Evolutionary conservation across 441 rosid species (phyloP), one percentile per base, ranked within the genome.

Genomic region (Jatropha multifida): DNA sequence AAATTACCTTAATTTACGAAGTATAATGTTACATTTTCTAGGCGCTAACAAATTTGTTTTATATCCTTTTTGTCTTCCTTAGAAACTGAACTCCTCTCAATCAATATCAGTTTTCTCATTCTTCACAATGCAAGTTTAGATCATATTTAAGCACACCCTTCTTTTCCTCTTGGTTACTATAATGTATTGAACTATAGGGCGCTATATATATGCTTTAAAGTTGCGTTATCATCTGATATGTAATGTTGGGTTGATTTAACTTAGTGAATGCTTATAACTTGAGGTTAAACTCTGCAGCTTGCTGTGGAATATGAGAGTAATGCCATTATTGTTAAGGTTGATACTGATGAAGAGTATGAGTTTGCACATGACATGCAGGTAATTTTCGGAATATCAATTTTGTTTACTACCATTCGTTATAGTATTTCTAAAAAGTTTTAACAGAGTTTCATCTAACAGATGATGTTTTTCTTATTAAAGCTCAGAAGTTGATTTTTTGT

Each of bases 321-420:
- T 71, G 93, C 92, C 49, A 81, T 88, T 77, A 93, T 94, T 65
- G 88, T 91, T 74, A 92, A 92, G 85, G 98, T 94, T 51, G 97
- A 92, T 77, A 89, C 96, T 1, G 96, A 94, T 67, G 88, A 91
- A 48, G 97, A 92, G 78, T 85, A 91, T 64, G 96, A 94, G 79
- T 92, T 94, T 83, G 97, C 97, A 4, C 85, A 83, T 15, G 93
- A 89, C 73, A 91, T 92, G 98, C 98, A 92, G 97, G 98, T 92
- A 80, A 49, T n/a, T 55, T 42, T 11, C 41, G 44, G 40, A 51
- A 46, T 55, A 27, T 37, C 68, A 4, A 8, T 52, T 51, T 61
- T 55, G 32, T 32, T 1, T 32, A 32, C 32, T 32, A 4, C 46
- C 46, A 42, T 42, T 23, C 23, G 23, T 23, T 23, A 23, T 23